Evolutionary conservation across 345 rosid species (phyloP).

Genomic region (Turnera subulata): DNA sequence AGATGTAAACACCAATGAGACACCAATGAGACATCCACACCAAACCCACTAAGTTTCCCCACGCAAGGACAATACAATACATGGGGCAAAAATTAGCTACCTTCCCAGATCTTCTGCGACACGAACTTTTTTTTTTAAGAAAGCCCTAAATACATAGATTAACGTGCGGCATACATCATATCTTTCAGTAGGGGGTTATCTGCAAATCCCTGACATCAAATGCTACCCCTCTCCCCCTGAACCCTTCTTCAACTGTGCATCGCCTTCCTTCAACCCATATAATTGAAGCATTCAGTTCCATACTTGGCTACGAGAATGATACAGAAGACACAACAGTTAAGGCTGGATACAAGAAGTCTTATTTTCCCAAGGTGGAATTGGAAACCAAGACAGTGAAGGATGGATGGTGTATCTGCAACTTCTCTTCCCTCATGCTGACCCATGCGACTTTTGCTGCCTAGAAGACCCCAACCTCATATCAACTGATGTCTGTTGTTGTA

Average conservation of each 20-base stretch:
- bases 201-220: constrained; percentile 8
- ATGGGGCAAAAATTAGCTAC: constrained; percentile 27
- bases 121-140: constrained; percentile 13
- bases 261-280: constrained; percentile 28
- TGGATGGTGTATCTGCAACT: constrained; percentile 27
- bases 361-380: constrained; percentile 21
- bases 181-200: constrained; percentile 13
- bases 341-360: constrained; percentile 30
- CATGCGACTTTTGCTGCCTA: constrained; percentile 15
- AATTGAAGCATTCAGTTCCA: constrained; percentile 15
- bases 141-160: constrained; percentile 32
- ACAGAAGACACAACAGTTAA: constrained; percentile 32
- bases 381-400: constrained; percentile 22
- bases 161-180: constrained; percentile 22
- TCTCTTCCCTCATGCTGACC: constrained; percentile 10
- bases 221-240: constrained; percentile 2
- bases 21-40: constrained; percentile 29
- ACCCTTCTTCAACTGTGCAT: constrained; percentile 12
- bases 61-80: constrained; percentile 5
- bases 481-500: background rate
- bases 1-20: constrained; percentile 4
- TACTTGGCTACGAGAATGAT: constrained; percentile 9
- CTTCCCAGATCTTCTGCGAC: constrained; percentile 25
- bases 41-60: constrained; percentile 31
- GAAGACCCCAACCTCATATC: constrained; percentile 2